Base-by-base conservation (phyloP, 345 rosid genomes). In the Populus pruinosa region DNA sequence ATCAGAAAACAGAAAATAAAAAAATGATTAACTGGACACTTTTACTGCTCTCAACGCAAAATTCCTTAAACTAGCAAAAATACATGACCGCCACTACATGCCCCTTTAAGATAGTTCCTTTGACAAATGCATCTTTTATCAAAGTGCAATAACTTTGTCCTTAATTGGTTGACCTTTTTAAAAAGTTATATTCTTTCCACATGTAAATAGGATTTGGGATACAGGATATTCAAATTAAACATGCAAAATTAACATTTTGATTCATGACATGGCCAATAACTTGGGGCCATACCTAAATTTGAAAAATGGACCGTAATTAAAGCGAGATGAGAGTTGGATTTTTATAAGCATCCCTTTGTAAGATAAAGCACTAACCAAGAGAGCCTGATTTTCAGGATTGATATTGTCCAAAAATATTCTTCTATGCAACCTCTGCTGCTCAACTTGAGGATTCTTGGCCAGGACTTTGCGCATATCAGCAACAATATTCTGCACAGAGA, bases 361-460 rank as follows among this genome's bases (percentile, higher is more conserved):
- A 82, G 50, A 84, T 55, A 56, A 71, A 68, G 73, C 38, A 87
- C 90, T 65, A 71, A 91, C 97, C 94, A 80, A 67, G 23, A 91
- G 94, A 69, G 96, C 93, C 83, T 91, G 97, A 80, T 89, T 91
- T 79, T 91, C 97, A 62, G 88, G 87, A 83, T 84, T 81, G 75
- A 91, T 69, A 75, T 90, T 84, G 35, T 91, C 97, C 84, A 93
- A 83, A 87, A 93, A 93, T 50, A 91, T 88, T 89, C 97, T 89
- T 85, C 94, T 87, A 79, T 93, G 96, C 83, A 91, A 83, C 81
- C 86, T 86, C 84, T 89, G 92, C 84, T 93, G 97, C 84, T 93
- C 97, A 78, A 93, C 91, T 85, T 90, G 94, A 81, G 96, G 94
- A 87, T 93, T 93, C 86, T 93, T 93, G 27, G 97, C 90, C 82